A percentile compares a stretch with the other conserved stretches of the same genome.
phyloP scores from a whole-genome alignment of 129 eudicot species.

The Flaveria trinervia region DNA sequence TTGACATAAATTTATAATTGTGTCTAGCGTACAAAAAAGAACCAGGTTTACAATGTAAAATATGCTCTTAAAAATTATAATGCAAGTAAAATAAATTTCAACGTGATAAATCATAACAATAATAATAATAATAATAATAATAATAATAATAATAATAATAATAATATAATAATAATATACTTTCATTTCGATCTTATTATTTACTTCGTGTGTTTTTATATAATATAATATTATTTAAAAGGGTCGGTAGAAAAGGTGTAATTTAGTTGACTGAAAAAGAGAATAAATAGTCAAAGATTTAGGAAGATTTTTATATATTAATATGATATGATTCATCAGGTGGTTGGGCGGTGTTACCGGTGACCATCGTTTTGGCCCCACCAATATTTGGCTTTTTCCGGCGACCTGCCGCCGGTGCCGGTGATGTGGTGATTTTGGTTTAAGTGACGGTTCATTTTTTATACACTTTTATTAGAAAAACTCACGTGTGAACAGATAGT shows the following conservation, averaged over 20 bases:
- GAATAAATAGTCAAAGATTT: slow-evolving; percentile 32
- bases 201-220: too few species aligned
- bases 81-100: too few species aligned
- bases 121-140: too few species aligned
- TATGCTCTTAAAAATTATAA: too few species aligned
- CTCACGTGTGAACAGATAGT: too few species aligned
- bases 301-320: slow-evolving; percentile 16
- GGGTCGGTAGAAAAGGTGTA: not conserved
- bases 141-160: too few species aligned
- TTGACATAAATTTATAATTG: too few species aligned
- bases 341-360: slow-evolving; percentile 15
- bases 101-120: too few species aligned
- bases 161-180: too few species aligned
- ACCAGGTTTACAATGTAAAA: too few species aligned
- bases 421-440: not conserved
- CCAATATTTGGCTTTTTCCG: slow-evolving; percentile 23
- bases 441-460: not conserved
- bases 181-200: too few species aligned
- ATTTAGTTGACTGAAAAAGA: not conserved
- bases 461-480: not conserved
- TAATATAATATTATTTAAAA: not conserved
- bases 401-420: slow-evolving; percentile 24
- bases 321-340: not conserved
- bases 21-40: too few species aligned
- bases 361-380: slow-evolving; percentile 9